Evolutionary conservation across 2,329 filamentous ascomycete genomes (phyloP).

Genomic region (Colletotrichum cordylinicola): DNA sequence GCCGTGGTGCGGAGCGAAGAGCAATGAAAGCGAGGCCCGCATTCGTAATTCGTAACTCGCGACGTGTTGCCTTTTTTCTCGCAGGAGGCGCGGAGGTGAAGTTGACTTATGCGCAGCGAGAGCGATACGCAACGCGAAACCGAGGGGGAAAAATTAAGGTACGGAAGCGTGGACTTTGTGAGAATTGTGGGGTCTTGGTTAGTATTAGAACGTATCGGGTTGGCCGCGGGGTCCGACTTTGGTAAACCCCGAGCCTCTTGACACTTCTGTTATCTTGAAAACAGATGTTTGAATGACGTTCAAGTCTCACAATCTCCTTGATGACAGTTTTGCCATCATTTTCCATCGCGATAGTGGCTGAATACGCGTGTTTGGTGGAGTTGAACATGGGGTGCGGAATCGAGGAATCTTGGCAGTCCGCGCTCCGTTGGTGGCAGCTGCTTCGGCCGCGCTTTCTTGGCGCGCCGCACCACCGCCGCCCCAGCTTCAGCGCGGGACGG

Average conservation of each 20-base stretch:
- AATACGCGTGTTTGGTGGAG: not conserved
- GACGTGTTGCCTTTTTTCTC: not conserved
- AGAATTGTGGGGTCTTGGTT: no score
- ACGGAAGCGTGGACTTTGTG: not conserved
- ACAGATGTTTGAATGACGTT: not conserved
- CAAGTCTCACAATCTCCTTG: not conserved
- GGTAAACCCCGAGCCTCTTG: not conserved
- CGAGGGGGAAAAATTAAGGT: not conserved
- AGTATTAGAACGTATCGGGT: no score
- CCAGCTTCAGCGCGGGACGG: not conserved
- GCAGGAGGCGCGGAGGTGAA: not conserved
- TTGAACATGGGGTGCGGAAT: not conserved
- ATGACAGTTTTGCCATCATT: not conserved
- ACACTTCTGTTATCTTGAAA: not conserved
- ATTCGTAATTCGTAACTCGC: not conserved
- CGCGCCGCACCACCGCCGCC: not conserved
- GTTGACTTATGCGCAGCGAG: not conserved
- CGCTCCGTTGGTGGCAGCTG: not conserved
- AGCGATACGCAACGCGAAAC: not conserved
- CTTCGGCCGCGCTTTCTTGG: not conserved
- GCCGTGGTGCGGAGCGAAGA: not conserved
- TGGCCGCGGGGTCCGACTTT: not conserved
- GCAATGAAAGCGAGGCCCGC: not conserved
- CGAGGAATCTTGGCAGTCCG: conserved; percentile 3
- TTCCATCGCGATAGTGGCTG: not conserved